Conservation (phyloP, 306 rosid genomes). For the Malus orientalis region DNA sequence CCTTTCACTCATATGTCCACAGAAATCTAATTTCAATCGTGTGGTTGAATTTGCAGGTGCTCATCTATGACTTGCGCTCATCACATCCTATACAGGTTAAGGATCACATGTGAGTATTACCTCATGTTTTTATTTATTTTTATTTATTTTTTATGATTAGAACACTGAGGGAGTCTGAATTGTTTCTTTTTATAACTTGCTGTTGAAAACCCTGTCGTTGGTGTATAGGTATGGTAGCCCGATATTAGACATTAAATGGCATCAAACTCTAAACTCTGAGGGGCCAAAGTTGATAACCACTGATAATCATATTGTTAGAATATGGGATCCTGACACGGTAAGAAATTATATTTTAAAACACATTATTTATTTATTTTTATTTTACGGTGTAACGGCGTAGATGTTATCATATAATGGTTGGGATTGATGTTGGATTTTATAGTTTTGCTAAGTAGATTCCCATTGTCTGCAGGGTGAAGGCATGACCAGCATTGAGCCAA, state of each 20-base stretch:
- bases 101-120: conserved; percentile 75
- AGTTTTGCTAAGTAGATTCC: background rate
- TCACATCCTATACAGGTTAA: conserved; percentile 60
- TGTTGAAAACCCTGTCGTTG: conserved; percentile 11
- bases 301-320: conserved; percentile 71
- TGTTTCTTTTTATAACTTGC: background rate
- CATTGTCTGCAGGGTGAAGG: conserved; percentile 69
- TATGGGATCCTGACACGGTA: conserved; percentile 91
- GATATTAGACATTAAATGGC: conserved; percentile 94
- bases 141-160: background rate
- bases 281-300: conserved; percentile 68
- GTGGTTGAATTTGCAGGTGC: conserved; percentile 49
- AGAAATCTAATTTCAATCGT: background rate
- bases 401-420: background rate
- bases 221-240: conserved; percentile 79
- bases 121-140: background rate
- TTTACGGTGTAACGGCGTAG: background rate
- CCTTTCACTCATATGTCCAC: background rate
- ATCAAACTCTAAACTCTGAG: conserved; percentile 64
- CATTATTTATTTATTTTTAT: background rate
- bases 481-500: conserved; percentile 90
- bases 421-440: background rate
- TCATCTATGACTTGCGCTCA: conserved; percentile 82
- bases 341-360: background rate
- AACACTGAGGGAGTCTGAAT: background rate